phyloP scores from a whole-genome alignment of 2,329 filamentous ascomycete species.

The Trichoderma sp. region DNA sequence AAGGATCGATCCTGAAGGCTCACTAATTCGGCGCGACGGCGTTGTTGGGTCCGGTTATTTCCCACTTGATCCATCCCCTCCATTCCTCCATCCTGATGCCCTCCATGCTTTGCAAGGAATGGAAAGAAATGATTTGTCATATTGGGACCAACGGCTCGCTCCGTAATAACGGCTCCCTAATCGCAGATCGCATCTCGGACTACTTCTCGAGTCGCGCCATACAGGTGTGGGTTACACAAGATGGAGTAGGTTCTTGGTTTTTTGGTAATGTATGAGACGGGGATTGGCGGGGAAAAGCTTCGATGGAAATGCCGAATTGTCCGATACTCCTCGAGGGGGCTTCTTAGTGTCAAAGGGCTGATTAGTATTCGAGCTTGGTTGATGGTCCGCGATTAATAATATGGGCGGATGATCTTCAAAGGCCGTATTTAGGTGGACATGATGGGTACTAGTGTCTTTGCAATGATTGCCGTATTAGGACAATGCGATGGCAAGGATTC shows the following conservation, averaged over 20 bases:
- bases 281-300: neutral
- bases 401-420: neutral
- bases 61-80: neutral
- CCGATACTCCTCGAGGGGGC: neutral
- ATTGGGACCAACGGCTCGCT: neutral
- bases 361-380: neutral
- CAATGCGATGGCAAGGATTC: neutral
- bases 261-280: neutral
- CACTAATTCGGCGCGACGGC: neutral
- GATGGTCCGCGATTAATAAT: neutral
- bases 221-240: neutral
- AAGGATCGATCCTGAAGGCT: neutral
- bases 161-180: neutral
- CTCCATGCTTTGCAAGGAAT: neutral
- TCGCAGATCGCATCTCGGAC: conserved; percentile 25
- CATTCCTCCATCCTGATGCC: neutral
- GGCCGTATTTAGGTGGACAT: neutral
- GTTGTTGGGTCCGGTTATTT: neutral
- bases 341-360: neutral
- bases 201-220: conserved; percentile 21
- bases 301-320: neutral
- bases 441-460: neutral
- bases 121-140: neutral
- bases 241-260: neutral
- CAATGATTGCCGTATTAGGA: neutral